Base-by-base conservation (phyloP, 441 rosid genomes). In the Omphalea diandra region DNA sequence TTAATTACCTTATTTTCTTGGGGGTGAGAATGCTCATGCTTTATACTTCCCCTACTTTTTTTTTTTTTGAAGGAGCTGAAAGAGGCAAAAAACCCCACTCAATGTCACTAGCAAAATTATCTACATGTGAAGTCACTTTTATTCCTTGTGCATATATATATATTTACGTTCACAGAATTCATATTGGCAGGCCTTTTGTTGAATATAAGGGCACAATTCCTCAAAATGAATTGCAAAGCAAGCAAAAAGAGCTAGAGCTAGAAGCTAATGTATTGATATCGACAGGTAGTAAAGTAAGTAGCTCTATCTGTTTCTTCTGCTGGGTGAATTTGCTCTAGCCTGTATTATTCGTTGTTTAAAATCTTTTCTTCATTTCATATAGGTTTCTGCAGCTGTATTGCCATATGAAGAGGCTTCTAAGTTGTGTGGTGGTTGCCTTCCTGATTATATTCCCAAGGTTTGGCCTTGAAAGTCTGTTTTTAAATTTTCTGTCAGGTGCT, bases 381-480 rank as follows among this genome's bases (percentile, higher is more conserved):
- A 92, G 94, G 90, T 92, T 80, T 70, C 65, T 73, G 86, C 74
- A 49, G 81, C 81, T 65, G 50, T 85, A 68, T 80, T 86, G 43
- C 83, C 97, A 20, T 88, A 88, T 61, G 85, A 79, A 60, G 85
- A 90, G 73, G 96, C 98, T 79, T 76, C 86, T 65, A 35, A 75
- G 64, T 80, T 80, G 56, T 88, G 96, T 73, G 94, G 94, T 24
- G 94, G 98, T 47, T 79, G 47, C 69, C 94, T 92, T 81, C 96
- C 94, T 77, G 88, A 90, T 79, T 92, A 90, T 65, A 90, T 90
- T 71, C 67, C 82, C 31, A 80, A 84, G 91, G 96, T 90, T 61
- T 69, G 75, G 60, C 70, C 72, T 60, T 43, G 40, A 41, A 44
- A 9, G 4, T 32, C 66, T 61, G 22, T 49, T 26, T 46, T 27